phyloP scores from a whole-genome alignment of 805 yeast genomes.

The Saccharomycopsis olivae region DNA sequence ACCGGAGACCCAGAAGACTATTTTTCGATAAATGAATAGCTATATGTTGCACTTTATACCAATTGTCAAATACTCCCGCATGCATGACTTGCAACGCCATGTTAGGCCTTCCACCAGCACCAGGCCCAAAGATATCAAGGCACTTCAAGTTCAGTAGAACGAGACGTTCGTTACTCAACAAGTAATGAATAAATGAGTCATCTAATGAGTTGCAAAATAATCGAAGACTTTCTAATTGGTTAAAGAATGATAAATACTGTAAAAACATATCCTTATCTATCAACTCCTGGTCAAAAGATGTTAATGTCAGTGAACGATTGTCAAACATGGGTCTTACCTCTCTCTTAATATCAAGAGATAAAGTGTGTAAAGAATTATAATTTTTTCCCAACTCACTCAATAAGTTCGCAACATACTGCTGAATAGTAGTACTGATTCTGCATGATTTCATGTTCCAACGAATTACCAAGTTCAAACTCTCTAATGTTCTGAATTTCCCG shows the following conservation, averaged over 20 bases:
- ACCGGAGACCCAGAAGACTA: constrained; percentile 25
- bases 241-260: constrained; percentile 19
- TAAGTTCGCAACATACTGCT: constrained; percentile 13
- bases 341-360: constrained; percentile 30
- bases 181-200: constrained; percentile 21
- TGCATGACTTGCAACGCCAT: constrained; percentile 43
- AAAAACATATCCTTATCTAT: constrained; percentile 20
- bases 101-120: constrained; percentile 44
- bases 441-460: constrained; percentile 28
- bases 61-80: constrained; percentile 44
- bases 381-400: background rate
- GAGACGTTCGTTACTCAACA: constrained; percentile 19
- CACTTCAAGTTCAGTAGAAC: constrained; percentile 23
- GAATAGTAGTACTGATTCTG: constrained; percentile 16
- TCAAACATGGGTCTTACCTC: constrained; percentile 21
- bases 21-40: constrained; percentile 31
- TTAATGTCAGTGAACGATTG: no score
- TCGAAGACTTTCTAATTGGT: constrained; percentile 29
- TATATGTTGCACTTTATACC: constrained; percentile 46
- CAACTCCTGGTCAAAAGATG: constrained; percentile 25
- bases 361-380: constrained; percentile 10
- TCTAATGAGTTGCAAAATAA: constrained; percentile 29
- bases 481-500: constrained; percentile 21
- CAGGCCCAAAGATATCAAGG: constrained; percentile 38
- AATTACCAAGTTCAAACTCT: constrained; percentile 29